phyloP scores from a whole-genome alignment of 2,329 filamentous ascomycete genomes.

The Cladophialophora bantiana region DNA sequence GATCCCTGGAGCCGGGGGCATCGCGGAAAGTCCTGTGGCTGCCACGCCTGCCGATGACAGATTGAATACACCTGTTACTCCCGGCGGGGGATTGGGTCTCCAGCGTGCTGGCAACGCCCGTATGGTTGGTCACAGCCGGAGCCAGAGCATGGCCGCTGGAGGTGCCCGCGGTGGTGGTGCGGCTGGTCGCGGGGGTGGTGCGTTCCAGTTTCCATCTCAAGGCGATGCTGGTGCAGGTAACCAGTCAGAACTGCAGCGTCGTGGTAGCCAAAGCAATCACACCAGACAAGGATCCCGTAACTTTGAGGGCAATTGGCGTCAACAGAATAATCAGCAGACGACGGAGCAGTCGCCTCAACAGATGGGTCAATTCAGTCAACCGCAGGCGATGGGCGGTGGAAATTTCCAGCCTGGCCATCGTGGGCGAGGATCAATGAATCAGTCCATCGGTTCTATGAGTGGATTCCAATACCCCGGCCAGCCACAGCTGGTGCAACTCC shows the following conservation, averaged over 20 bases:
- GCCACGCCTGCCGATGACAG: conserved; percentile 52
- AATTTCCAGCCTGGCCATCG: conserved; percentile 94
- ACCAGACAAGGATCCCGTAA: conserved; percentile 85
- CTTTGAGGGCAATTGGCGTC: conserved; percentile 98
- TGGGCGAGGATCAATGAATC: conserved; percentile 78
- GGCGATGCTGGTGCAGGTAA: conserved; percentile 54
- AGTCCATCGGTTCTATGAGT: conserved; percentile 82
- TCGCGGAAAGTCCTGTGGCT: conserved; percentile 56
- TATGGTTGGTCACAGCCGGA: conserved; percentile 68
- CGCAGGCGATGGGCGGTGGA: conserved; percentile 72
- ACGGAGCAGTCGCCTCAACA: conserved; percentile 59
- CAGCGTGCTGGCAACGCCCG: conserved; percentile 84
- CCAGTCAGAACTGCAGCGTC: conserved; percentile 73
- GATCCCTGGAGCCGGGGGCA: conserved; percentile 70
- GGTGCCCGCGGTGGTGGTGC: conserved; percentile 70
- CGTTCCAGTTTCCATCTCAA: conserved; percentile 72
- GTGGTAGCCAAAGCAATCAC: conserved; percentile 76
- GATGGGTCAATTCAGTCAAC: conserved; percentile 71
- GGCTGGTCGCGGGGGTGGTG: conserved; percentile 67
- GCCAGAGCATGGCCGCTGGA: conserved; percentile 61
- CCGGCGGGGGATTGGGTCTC: conserved; percentile 68
- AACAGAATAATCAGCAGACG: conserved; percentile 65
- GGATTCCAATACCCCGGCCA: conserved; percentile 89
- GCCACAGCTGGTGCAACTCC: conserved; percentile 84
- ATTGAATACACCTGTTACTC: conserved; percentile 56